Evolutionary conservation across 768 basidiomycete species (phyloP).

Genomic region (Tylopilus plumbeoviolaceoides): DNA sequence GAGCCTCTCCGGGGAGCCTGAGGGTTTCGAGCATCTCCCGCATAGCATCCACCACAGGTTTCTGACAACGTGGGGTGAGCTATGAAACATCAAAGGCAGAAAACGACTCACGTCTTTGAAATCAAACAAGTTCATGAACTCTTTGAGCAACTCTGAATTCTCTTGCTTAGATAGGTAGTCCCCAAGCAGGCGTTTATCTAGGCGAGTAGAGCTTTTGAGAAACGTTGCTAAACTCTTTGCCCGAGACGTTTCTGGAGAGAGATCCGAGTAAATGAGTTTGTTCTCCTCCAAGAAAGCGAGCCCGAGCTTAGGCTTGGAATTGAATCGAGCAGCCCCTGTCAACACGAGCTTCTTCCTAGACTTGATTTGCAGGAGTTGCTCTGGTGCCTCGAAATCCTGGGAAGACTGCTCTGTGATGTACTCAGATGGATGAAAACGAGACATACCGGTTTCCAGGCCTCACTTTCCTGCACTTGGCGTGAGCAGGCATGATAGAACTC

Average conservation of each 20-base stretch:
- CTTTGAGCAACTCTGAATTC: slow-evolving; percentile 77
- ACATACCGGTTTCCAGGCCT: slow-evolving; percentile 65
- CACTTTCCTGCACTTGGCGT: slow-evolving; percentile 32
- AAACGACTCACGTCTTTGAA: slow-evolving; percentile 71
- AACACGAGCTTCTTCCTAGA: slow-evolving; percentile 84
- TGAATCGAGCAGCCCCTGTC: slow-evolving; percentile 82
- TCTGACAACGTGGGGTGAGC: slow-evolving; percentile 43
- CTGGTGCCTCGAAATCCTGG: slow-evolving; percentile 54
- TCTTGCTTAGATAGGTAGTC: slow-evolving; percentile 91
- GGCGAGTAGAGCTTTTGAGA: slow-evolving; percentile 73
- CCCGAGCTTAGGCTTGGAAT: slow-evolving; percentile 88
- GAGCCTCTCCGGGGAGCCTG: slow-evolving; percentile 90
- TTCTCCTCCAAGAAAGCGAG: slow-evolving; percentile 91
- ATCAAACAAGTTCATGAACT: slow-evolving; percentile 85
- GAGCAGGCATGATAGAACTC: slow-evolving; percentile 9
- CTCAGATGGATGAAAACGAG: neutral
- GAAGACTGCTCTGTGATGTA: neutral
- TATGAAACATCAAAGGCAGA: neutral
- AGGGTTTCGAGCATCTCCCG: slow-evolving; percentile 91
- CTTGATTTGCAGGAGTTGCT: slow-evolving; percentile 63
- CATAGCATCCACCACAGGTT: slow-evolving; percentile 94
- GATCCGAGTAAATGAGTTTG: slow-evolving; percentile 74
- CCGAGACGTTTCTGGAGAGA: slow-evolving; percentile 52
- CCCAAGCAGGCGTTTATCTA: slow-evolving; percentile 92
- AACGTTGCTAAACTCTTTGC: slow-evolving; percentile 76